These are phyloP conservation scores for Balakata baccata DNA, from an alignment of 345 rosid genomes.

Conservation along the genomic window DNA sequence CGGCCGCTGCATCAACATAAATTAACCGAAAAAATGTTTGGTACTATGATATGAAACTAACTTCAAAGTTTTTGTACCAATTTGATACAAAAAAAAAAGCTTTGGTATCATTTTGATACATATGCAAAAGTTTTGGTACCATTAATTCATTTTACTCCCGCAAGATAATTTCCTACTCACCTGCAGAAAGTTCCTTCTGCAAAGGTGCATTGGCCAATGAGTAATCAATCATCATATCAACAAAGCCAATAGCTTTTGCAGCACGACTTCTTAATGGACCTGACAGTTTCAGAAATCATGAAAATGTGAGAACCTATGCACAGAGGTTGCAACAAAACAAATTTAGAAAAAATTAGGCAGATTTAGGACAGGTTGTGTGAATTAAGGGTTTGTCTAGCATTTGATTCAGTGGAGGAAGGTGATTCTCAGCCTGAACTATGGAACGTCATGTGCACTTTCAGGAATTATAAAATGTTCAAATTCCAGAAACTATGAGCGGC, in stretches of 20 bases:
- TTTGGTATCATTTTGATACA: too few species aligned
- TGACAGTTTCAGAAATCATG: constrained; percentile 17
- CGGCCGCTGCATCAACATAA: too few species aligned
- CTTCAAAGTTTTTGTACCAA: too few species aligned
- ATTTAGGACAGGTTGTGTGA: background rate
- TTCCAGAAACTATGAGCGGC: too few species aligned
- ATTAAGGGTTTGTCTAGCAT: background rate
- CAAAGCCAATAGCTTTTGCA: constrained; percentile 72
- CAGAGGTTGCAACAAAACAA: background rate
- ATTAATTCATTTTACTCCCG: too few species aligned
- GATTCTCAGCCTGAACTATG: background rate
- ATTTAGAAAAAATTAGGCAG: background rate
- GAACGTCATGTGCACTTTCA: too few species aligned
- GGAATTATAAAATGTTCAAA: too few species aligned
- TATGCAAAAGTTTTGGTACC: too few species aligned
- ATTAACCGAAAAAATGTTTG: too few species aligned
- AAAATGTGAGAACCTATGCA: background rate
- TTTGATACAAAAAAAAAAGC: too few species aligned
- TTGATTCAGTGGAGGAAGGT: background rate
- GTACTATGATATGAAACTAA: too few species aligned
- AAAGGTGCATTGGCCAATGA: constrained; percentile 76
- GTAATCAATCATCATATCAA: constrained; percentile 77
- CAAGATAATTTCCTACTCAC: constrained; percentile 41
- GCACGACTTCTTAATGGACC: constrained; percentile 71
- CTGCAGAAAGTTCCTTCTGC: constrained; percentile 80